Conservation (phyloP, 345 rosid genomes). For the Passiflora organensis region DNA sequence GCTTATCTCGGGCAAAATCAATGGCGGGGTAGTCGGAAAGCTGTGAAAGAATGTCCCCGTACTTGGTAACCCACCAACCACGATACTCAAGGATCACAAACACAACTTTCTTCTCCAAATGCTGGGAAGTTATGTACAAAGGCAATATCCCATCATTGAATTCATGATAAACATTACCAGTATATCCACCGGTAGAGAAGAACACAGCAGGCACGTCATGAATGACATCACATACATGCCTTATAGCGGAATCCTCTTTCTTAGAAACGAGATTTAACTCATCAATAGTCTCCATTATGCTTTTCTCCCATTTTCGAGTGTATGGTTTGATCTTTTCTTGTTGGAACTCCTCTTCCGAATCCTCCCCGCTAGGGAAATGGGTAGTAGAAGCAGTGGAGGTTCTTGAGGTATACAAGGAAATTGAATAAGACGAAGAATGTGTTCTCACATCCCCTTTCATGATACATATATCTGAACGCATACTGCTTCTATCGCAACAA, state of each 20-base stretch:
- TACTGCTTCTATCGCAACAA: conserved; percentile 67
- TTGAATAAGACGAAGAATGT: conserved; percentile 52
- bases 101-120: conserved; percentile 59
- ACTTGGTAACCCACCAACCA: conserved; percentile 78
- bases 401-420: conserved; percentile 44
- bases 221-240: conserved; percentile 44
- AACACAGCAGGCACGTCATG: conserved; percentile 69
- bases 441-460: conserved; percentile 80
- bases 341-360: conserved; percentile 26
- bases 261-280: conserved; percentile 50
- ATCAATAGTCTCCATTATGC: conserved; percentile 63
- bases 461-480: conserved; percentile 58
- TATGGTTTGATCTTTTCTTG: conserved; percentile 66
- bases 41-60: conserved; percentile 50
- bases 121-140: conserved; percentile 69
- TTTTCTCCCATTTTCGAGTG: conserved; percentile 81
- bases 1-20: conserved; percentile 54
- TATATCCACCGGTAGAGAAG: conserved; percentile 84
- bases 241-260: conserved; percentile 14
- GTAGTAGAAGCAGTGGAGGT: conserved; percentile 7
- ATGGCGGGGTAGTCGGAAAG: conserved; percentile 52
- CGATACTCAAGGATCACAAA: conserved; percentile 79
- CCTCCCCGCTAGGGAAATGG: conserved; percentile 14
- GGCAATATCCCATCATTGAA: conserved; percentile 83
- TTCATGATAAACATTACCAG: conserved; percentile 78